A percentile compares a stretch with the other conserved stretches of the same genome.
phyloP scores from a whole-genome alignment of 345 rosid species.

The Rubroshorea leprosula region DNA sequence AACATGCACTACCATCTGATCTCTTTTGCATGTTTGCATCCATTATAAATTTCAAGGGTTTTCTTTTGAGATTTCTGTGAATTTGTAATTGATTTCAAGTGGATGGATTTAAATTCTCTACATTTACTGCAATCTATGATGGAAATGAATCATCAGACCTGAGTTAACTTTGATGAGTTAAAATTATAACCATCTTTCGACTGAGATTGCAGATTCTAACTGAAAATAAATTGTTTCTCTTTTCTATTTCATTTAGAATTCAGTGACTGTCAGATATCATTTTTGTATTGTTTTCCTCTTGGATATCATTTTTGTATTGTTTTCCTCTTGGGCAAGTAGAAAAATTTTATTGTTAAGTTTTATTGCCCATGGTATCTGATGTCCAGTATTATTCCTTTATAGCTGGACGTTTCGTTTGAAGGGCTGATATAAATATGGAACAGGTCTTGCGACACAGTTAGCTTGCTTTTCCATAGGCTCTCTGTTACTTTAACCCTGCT shows the following conservation, averaged over 20 bases:
- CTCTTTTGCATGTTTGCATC: slow-evolving; percentile 28
- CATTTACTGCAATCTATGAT: slow-evolving; percentile 52
- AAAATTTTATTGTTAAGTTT: neutral
- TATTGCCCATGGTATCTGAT: slow-evolving; percentile 82
- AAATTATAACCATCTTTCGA: slow-evolving; percentile 68
- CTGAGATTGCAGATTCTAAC: slow-evolving; percentile 50
- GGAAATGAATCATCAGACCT: slow-evolving; percentile 35
- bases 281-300: neutral
- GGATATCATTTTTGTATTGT: neutral
- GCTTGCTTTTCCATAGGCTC: slow-evolving; percentile 38
- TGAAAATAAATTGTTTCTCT: neutral
- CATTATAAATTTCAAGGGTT: neutral
- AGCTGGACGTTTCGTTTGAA: slow-evolving; percentile 56
- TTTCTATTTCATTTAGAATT: too few species aligned
- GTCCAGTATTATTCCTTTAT: slow-evolving; percentile 47
- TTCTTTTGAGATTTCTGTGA: neutral
- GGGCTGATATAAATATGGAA: slow-evolving; percentile 50
- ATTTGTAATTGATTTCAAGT: neutral
- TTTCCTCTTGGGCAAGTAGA: neutral
- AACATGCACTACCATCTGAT: slow-evolving; percentile 98
- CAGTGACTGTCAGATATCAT: neutral
- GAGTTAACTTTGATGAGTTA: slow-evolving; percentile 43
- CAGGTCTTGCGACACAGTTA: slow-evolving; percentile 79
- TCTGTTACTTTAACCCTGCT: slow-evolving; percentile 64
- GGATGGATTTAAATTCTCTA: neutral